Conservation (phyloP, 306 rosid genomes). For the Pyrus betulifolia region DNA sequence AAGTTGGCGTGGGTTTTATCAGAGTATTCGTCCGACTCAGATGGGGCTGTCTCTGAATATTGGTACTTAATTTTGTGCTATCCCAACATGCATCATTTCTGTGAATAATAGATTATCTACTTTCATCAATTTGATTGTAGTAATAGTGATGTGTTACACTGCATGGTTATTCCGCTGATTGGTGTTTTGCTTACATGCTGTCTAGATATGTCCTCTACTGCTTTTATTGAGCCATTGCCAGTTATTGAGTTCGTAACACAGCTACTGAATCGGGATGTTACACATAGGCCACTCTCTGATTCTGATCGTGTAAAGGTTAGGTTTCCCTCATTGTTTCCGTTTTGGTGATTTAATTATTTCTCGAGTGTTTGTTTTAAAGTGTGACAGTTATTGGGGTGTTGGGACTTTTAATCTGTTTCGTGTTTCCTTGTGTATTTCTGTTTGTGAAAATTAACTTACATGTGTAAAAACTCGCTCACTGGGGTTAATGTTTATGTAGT, state of each 20-base stretch:
- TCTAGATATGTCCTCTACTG: constrained; percentile 97
- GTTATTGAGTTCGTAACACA: constrained; percentile 82
- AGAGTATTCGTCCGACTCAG: constrained; percentile 96
- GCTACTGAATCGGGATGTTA: constrained; percentile 75
- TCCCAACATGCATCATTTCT: neutral
- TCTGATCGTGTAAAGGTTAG: constrained; percentile 88
- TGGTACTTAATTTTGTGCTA: constrained; percentile 32
- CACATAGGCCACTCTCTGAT: constrained; percentile 73
- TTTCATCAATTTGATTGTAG: neutral
- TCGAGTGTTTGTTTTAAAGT: neutral
- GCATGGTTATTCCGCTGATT: neutral
- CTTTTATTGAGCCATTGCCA: constrained; percentile 89
- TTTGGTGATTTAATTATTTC: neutral
- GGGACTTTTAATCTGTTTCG: neutral
- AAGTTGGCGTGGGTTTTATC: constrained; percentile 99
- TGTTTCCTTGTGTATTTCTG: neutral
- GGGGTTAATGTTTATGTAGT: neutral
- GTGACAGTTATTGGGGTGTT: neutral
- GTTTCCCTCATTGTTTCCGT: neutral
- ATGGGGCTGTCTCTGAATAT: constrained; percentile 92
- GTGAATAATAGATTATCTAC: neutral
- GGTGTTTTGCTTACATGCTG: neutral
- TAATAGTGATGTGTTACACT: neutral
- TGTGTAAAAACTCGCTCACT: neutral
- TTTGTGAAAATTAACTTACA: neutral